A percentile compares a stretch with the other conserved stretches of the same genome.
Evolutionary conservation across 2,329 filamentous ascomycete species (phyloP).

Genomic region (Pseudocercospora musae): DNA sequence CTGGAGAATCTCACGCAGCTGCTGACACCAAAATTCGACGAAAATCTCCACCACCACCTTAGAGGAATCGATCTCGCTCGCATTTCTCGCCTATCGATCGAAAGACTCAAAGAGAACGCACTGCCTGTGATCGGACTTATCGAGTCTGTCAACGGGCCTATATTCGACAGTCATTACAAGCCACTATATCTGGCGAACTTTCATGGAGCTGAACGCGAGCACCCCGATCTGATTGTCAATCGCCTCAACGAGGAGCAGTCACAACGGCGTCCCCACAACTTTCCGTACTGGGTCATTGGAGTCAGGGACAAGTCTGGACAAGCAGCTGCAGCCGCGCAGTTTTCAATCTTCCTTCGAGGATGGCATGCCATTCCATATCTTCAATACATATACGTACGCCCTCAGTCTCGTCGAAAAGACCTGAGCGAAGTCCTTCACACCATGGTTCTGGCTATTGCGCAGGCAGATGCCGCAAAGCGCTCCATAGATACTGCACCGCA

Average conservation of each 20-base stretch:
- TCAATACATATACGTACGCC: slow-evolving; percentile 26
- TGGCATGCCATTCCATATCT: slow-evolving; percentile 23
- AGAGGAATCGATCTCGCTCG: slow-evolving; percentile 8
- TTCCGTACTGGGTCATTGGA: slow-evolving; percentile 23
- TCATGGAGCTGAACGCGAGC: slow-evolving; percentile 22
- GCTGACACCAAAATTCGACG: slow-evolving; percentile 9
- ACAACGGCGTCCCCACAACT: slow-evolving; percentile 11
- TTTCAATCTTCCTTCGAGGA: slow-evolving; percentile 20
- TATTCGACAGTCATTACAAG: slow-evolving; percentile 17
- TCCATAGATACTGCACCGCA: background rate
- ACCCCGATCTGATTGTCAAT: slow-evolving; percentile 18
- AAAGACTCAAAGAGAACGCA: slow-evolving; percentile 14
- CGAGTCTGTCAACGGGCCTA: slow-evolving; percentile 18
- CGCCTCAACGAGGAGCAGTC: slow-evolving; percentile 19
- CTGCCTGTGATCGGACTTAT: slow-evolving; percentile 21
- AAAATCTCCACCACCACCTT: slow-evolving; percentile 6
- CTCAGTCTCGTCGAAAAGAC: slow-evolving; percentile 20
- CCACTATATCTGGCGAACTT: slow-evolving; percentile 21
- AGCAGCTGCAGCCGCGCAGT: slow-evolving; percentile 26
- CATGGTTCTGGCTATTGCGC: slow-evolving; percentile 20
- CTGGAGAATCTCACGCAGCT: slow-evolving; percentile 11
- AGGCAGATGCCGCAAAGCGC: slow-evolving; percentile 15
- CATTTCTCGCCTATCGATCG: slow-evolving; percentile 13
- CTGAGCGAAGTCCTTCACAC: slow-evolving; percentile 27
- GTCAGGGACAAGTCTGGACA: slow-evolving; percentile 17